Conservation (phyloP, 1,139 yeast species). For the Kodamaea alishanica region DNA sequence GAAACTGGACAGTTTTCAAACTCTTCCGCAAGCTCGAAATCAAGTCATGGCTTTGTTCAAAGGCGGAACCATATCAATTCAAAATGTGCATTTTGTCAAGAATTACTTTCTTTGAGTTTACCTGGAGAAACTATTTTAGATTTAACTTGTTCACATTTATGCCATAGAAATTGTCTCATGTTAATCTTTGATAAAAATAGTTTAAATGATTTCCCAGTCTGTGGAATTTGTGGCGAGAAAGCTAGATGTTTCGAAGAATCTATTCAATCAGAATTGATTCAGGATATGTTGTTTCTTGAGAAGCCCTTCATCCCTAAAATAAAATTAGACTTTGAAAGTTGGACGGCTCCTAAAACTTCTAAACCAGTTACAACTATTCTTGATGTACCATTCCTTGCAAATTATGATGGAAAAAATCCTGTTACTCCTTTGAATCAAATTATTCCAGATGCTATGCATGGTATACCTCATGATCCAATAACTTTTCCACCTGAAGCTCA, state of each 20-base stretch:
- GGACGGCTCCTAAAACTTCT: constrained; percentile 7
- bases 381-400: not conserved
- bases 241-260: constrained; percentile 11
- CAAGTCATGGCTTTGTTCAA: not conserved
- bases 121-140: constrained; percentile 25
- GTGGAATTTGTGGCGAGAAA: constrained; percentile 12
- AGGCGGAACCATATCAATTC: constrained; percentile 1
- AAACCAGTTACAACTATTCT: constrained; percentile 1
- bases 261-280: constrained; percentile 8
- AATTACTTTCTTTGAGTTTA: constrained; percentile 14
- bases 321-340: constrained; percentile 5
- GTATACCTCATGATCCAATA: constrained; percentile 3
- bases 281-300: constrained; percentile 9
- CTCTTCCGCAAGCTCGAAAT: too few species aligned
- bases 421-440: constrained; percentile 26
- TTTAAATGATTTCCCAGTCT: constrained; percentile 9
- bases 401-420: constrained; percentile 12
- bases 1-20: not conserved
- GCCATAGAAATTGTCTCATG: constrained; percentile 29
- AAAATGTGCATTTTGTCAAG: constrained; percentile 32
- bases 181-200: constrained; percentile 13
- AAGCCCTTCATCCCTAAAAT: constrained; percentile 9
- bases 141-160: constrained; percentile 26
- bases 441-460: constrained; percentile 23
- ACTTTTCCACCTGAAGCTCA: constrained; percentile 12